Evolutionary conservation across 2,329 filamentous ascomycete genomes (phyloP).

Genomic region (Aspergillus pseudoviridinutans): DNA sequence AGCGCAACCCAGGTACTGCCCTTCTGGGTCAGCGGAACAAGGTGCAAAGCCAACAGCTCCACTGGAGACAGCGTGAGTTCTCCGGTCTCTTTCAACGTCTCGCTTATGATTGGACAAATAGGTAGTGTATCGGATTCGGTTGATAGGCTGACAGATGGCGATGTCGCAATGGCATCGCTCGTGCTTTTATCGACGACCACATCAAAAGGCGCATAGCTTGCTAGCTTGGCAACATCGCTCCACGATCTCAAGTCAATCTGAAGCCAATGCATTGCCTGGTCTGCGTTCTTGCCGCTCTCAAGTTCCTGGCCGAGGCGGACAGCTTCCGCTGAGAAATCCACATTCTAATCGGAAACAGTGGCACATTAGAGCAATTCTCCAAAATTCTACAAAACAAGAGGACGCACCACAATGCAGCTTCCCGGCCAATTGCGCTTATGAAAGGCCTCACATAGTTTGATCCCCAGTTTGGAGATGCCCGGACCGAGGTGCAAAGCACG

Average conservation of each 20-base stretch:
- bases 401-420: slow-evolving; percentile 30
- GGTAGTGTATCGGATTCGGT: slow-evolving; percentile 4
- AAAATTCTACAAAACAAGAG: background rate
- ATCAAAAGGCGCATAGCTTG: slow-evolving; percentile 27
- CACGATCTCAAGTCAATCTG: slow-evolving; percentile 29
- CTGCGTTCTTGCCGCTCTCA: slow-evolving; percentile 17
- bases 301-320: slow-evolving; percentile 29
- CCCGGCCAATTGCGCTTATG: slow-evolving; percentile 23
- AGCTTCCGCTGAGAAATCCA: slow-evolving; percentile 35
- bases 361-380: background rate
- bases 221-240: slow-evolving; percentile 24
- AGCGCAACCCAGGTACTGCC: slow-evolving; percentile 29
- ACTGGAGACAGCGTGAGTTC: slow-evolving; percentile 26
- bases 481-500: slow-evolving; percentile 33
- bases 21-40: slow-evolving; percentile 24
- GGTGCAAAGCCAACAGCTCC: slow-evolving; percentile 32
- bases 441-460: slow-evolving; percentile 27
- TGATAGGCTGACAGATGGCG: slow-evolving; percentile 12
- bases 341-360: slow-evolving; percentile 22
- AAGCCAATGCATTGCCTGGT: slow-evolving; percentile 30
- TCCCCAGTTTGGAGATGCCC: slow-evolving; percentile 30
- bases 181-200: slow-evolving; percentile 36
- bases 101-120: slow-evolving; percentile 20
- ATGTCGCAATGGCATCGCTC: slow-evolving; percentile 35
- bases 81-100: slow-evolving; percentile 9